Conservation (phyloP, 2,329 filamentous ascomycete species). For the Alternaria longipes region DNA sequence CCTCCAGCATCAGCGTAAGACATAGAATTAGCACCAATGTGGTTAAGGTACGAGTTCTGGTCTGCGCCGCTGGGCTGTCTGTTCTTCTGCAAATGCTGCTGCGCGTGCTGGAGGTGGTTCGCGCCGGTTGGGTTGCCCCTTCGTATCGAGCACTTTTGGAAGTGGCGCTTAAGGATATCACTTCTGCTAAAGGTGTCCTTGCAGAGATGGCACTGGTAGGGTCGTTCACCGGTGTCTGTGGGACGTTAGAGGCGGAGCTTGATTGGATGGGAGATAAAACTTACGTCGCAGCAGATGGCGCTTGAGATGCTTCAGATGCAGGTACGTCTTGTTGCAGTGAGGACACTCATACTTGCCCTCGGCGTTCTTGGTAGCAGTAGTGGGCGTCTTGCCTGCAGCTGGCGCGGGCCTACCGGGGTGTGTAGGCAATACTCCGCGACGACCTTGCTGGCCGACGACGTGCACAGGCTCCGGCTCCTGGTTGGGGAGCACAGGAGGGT, state of each 20-base stretch:
- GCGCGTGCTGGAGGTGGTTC: constrained; percentile 91
- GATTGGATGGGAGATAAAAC: constrained; percentile 54
- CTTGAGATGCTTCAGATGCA: constrained; percentile 97
- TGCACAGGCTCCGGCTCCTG: constrained; percentile 75
- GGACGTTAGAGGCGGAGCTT: constrained; percentile 45
- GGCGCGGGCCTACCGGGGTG: constrained; percentile 86
- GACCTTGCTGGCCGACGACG: constrained; percentile 93
- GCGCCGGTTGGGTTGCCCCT: constrained; percentile 95
- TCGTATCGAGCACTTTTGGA: constrained; percentile 97
- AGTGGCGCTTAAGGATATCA: constrained; percentile 98
- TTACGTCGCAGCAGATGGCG: constrained; percentile 94
- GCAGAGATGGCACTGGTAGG: constrained; percentile 97
- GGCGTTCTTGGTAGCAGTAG: constrained; percentile 92
- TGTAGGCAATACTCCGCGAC: constrained; percentile 89
- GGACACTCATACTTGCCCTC: constrained; percentile 98
- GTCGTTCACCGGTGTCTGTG: constrained; percentile 93
- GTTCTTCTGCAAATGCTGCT: constrained; percentile 83
- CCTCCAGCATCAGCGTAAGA: constrained; percentile 42
- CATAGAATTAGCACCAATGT: constrained; percentile 46
- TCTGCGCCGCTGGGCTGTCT: constrained; percentile 44
- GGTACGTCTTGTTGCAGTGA: constrained; percentile 97
- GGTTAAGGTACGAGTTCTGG: constrained; percentile 49
- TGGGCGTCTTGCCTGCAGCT: constrained; percentile 79
- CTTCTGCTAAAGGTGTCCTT: constrained; percentile 97
- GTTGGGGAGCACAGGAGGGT: constrained; percentile 50